Conservation (phyloP, 176 grass and related monocot genomes). For the Carex cristatella region DNA sequence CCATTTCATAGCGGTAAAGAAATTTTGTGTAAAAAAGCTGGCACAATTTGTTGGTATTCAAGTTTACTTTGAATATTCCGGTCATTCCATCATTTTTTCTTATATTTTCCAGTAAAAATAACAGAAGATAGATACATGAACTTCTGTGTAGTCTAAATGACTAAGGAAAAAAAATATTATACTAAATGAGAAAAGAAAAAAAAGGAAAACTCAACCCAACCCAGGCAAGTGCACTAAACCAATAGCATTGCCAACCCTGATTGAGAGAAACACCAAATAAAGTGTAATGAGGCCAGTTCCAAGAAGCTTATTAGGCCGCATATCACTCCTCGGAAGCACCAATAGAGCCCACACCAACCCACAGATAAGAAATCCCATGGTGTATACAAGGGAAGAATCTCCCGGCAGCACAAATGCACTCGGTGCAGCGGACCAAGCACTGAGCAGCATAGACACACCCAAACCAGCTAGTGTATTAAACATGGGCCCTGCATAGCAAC, state of each 20-base stretch:
- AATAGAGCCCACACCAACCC: conserved; percentile 80
- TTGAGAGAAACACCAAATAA: conserved; percentile 71
- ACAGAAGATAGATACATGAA: conserved; percentile 12
- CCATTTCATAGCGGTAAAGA: background rate
- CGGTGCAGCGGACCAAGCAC: conserved; percentile 69
- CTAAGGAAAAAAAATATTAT: conserved; percentile 1
- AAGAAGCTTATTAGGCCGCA: conserved; percentile 73
- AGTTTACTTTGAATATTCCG: background rate
- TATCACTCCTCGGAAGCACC: conserved; percentile 54
- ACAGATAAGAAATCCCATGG: conserved; percentile 75
- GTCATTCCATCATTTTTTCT: background rate
- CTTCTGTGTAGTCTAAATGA: background rate
- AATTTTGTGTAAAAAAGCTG: background rate
- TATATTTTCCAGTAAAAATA: conserved; percentile 9
- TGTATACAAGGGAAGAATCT: conserved; percentile 76
- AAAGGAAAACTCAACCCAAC: conserved; percentile 37
- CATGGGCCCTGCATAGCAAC: conserved; percentile 99
- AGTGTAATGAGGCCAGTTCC: conserved; percentile 80
- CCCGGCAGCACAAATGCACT: conserved; percentile 57
- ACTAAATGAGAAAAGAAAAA: background rate
- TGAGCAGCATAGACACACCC: conserved; percentile 83
- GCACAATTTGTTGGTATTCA: background rate
- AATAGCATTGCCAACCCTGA: conserved; percentile 65
- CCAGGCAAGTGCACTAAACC: conserved; percentile 62
- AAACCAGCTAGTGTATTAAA: conserved; percentile 96